Evolutionary conservation across 2,329 filamentous ascomycete genomes (phyloP).

Genomic region (Ascochyta clinopodiicola): DNA sequence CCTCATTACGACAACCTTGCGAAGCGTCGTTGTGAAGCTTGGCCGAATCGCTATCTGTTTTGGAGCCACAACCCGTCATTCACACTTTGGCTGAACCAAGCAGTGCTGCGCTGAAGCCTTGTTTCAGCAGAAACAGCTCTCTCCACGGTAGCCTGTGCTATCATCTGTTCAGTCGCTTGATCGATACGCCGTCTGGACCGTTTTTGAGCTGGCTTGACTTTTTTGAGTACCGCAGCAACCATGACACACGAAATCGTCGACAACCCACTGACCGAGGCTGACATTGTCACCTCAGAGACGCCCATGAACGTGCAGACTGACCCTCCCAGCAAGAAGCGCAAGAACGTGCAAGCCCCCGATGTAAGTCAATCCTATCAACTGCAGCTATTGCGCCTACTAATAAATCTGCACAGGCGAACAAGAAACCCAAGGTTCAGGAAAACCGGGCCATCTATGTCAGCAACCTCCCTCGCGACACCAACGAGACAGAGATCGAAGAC

Average conservation of each 20-base stretch:
- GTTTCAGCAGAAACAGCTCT: neutral
- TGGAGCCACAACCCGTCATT: neutral
- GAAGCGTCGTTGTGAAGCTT: neutral
- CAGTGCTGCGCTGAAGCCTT: neutral
- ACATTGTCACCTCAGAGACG: conserved; percentile 12
- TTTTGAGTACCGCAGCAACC: neutral
- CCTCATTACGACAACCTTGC: neutral
- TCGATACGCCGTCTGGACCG: neutral
- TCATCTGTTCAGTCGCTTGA: neutral
- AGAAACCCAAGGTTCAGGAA: conserved; percentile 52
- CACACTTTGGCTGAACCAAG: neutral
- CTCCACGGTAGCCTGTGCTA: neutral
- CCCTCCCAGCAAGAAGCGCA: conserved; percentile 33
- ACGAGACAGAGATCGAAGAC: conserved; percentile 78
- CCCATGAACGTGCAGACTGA: conserved; percentile 11
- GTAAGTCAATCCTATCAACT: conserved; percentile 18
- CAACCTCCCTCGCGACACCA: conserved; percentile 80
- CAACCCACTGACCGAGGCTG: conserved; percentile 22
- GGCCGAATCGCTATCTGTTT: neutral
- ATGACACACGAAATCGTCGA: conserved; percentile 27
- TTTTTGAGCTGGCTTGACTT: neutral
- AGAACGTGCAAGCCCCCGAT: conserved; percentile 24
- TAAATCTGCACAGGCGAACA: conserved; percentile 44
- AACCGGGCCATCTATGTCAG: conserved; percentile 95
- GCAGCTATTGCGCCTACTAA: neutral